Evolutionary conservation across 1,139 yeast genomes (phyloP).

Genomic region (Eremothecium cymbalariae): DNA sequence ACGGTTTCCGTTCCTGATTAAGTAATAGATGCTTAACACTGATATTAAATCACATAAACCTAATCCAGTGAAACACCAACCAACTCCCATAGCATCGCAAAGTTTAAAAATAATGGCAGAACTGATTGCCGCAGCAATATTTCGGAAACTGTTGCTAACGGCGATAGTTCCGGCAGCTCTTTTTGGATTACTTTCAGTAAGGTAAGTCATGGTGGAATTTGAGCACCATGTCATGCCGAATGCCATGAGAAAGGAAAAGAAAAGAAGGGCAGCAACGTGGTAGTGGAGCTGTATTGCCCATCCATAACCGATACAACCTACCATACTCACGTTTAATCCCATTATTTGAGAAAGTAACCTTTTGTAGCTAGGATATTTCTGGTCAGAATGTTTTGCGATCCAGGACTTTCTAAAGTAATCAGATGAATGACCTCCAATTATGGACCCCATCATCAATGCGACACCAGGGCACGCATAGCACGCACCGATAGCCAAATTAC

Average conservation of each 20-base stretch:
- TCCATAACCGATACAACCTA: conserved; percentile 47
- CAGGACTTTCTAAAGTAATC: conserved; percentile 34
- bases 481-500: conserved; percentile 36
- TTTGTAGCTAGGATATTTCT: conserved; percentile 37
- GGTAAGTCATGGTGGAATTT: conserved; percentile 48
- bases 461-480: conserved; percentile 50
- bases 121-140: conserved; percentile 49
- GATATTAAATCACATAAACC: conserved; percentile 38
- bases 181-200: conserved; percentile 45
- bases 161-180: conserved; percentile 53
- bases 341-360: conserved; percentile 40
- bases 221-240: conserved; percentile 56
- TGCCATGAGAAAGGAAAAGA: conserved; percentile 42
- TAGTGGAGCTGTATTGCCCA: conserved; percentile 43
- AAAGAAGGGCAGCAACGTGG: conserved; percentile 39
- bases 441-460: conserved; percentile 44
- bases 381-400: conserved; percentile 23
- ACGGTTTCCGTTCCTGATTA: conserved; percentile 13
- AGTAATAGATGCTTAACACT: conserved; percentile 17
- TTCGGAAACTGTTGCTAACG: conserved; percentile 47
- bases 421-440: conserved; percentile 44
- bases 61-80: conserved; percentile 54
- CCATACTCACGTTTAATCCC: conserved; percentile 41
- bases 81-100: conserved; percentile 41
- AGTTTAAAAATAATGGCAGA: conserved; percentile 41